Evolutionary conservation across 148 eudicot genomes (phyloP), one percentile per base, ranked within the genome.

Genomic region (Fagopyrum homotropicum): DNA sequence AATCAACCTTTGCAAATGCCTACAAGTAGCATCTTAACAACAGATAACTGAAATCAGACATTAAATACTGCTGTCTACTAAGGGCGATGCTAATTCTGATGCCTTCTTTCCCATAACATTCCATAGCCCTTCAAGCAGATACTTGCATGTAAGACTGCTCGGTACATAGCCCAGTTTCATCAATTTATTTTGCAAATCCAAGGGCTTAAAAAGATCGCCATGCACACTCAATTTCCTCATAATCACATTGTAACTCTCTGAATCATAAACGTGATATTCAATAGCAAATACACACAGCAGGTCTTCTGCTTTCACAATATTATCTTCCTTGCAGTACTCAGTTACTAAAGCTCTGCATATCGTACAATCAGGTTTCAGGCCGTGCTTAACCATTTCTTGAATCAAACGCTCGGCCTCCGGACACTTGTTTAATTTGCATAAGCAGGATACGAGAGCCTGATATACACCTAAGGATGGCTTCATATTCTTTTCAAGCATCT

Each of bases 101-200:
- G 40, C 14, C 12, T 10, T 9, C 52, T 49, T 49, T 49, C 52
- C 52, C 14, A 4, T 10, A 49, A 49, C 52, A 49, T 14, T 49
- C 52, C 52, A 9, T 49, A 49, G 7, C 50, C 93, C 96, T 70
- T 82, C 79, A 73, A 94, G 83, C 57, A 89, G 80, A 76, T 87
- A 83, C 72, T 88, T 90, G 78, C 87, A 86, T 44, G 93, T 85
- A 83, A 83, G 73, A 17, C 84, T 81, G 76, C 84, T 91, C 10
- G 98, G 95, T 11, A 52, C 68, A 78, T 80, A 91, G n/a, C 98
- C 98, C 71, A 85, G 75, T 77, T 82, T 91, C 77, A 78, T 76
- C 97, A 92, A 86, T 71, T 83, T 89, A 72, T 87, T 86, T 77
- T 95, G 96, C 73, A 95, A 75, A 79, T 84, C 88, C 85, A 95